phyloP scores from a whole-genome alignment of 345 rosid genomes.

The Rhodamnia argentea region DNA sequence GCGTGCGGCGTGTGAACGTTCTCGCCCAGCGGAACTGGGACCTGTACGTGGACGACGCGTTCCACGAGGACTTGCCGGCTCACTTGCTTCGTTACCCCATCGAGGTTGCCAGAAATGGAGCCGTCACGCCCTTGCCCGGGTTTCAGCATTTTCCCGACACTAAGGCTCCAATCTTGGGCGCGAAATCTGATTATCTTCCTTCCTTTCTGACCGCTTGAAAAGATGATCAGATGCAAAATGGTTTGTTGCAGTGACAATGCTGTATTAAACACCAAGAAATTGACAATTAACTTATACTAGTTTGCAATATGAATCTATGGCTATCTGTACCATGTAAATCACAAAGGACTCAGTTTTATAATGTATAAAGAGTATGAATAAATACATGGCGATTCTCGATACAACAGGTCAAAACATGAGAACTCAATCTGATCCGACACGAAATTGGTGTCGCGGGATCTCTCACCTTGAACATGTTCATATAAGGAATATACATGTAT shows the following conservation, averaged over 20 bases:
- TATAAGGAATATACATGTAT: too few relatives aligned
- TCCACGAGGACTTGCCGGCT: conserved; percentile 17
- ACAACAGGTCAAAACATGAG: not conserved
- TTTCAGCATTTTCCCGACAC: conserved; percentile 58
- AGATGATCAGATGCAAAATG: not conserved
- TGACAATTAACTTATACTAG: not conserved
- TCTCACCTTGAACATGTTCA: not conserved
- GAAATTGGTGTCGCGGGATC: not conserved
- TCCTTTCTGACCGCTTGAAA: conserved; percentile 53
- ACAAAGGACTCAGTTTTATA: not conserved
- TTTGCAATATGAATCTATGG: not conserved
- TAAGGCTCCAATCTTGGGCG: conserved; percentile 48
- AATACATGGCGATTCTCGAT: not conserved
- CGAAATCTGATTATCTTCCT: conserved; percentile 31
- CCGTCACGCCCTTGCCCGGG: conserved; percentile 24
- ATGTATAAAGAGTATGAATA: not conserved
- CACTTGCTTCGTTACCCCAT: conserved; percentile 67
- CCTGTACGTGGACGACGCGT: conserved; percentile 6
- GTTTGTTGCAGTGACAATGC: not conserved
- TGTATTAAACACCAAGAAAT: not conserved
- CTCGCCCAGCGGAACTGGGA: conserved; percentile 35
- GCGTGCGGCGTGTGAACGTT: conserved; percentile 24
- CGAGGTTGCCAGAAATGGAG: conserved; percentile 23
- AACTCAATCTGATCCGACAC: not conserved
- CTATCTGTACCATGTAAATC: not conserved